Base-by-base conservation (phyloP, 441 rosid genomes). In the Lepidium campestre region DNA sequence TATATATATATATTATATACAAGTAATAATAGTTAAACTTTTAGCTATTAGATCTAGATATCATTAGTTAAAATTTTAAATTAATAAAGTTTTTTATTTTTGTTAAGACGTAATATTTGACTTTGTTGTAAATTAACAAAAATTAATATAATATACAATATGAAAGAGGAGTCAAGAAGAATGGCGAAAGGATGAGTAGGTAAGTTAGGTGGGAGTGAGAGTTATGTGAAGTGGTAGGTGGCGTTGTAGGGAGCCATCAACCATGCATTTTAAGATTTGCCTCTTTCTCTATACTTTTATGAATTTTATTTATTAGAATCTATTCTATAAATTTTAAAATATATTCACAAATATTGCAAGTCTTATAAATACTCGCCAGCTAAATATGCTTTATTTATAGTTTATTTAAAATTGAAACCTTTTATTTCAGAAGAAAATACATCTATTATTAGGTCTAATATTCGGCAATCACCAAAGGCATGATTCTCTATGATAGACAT, bases 181-280 rank as follows among this genome's bases (percentile, higher is more conserved):
- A 66, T 66, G 55, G 37, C n/a, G 46, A 45, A 66, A 55, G 19
- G 13, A 54, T 34, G 36, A 44, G 55, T 44, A 62, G 25, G 4
- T 29, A 45, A 34, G 37, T 32, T 66, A 44, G 63, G 63, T 66
- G 36, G 45, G 53, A 55, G n/a, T n/a, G 62, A 55, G 45, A 55
- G 44, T 64, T 22, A n/a, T 44, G 44, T 44, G 22, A 2, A 25
- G 45, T 42, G 62, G 71, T 66, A 44, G 71, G 71, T 66, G 63
- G 62, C 55, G 35, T 32, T 18, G 36, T 20, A 54, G 13, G 27
- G 42, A 44, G 27, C 44, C 25, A 66, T 15, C 55, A 66, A 29
- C 62, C 71, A 44, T 55, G 45, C 62, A 29, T 40, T 65, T 31
- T 40, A n/a, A 52, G 61, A 27, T 65, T 27, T 65, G 69, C 41